Evolutionary conservation across 1,284 basidiomycete species (phyloP), one percentile per base, ranked within the genome.

Genomic region (Singerocomus inundabilis): DNA sequence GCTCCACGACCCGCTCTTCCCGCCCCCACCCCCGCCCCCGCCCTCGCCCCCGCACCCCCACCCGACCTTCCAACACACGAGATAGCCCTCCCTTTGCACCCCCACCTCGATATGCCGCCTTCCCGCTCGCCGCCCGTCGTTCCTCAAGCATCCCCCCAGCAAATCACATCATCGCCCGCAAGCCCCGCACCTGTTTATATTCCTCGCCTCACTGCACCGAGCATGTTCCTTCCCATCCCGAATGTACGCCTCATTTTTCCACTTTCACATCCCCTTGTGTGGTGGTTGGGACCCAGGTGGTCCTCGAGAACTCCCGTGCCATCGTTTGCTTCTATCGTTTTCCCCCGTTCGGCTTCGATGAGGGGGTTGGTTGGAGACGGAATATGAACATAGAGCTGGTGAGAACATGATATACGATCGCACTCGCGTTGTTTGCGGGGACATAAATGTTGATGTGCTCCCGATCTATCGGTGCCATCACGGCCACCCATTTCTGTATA

Each of bases 201-300:
- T 30, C 80, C 81, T 10, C 67, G 63, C 9, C 78, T 90, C 31
- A 75, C 81, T 40, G 66, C 79, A 24, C 80, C 87, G 25, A 83
- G 82, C 35, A 85, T 91, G 82, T 91, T 91, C 64, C 72, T 90
- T 40, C 89, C 88, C 11, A 85, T 91, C 33, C 88, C 88, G 43
- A 88, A 88, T 72, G 88, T 91, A 78, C 77, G 74, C 72, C 67
- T 71, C 53, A 29, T 54, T 67, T 62, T 41, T 46, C 71, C 66
- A 15, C 55, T 78, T 63, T 71, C 68, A 30, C 68, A 72, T 63
- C 61, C 65, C 45, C 70, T 85, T 39, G 75, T 76, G 15, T 84
- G 80, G 80, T 85, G 79, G 80, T 67, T 84, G 62, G 74, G 71
- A 55, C 76, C 73, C 64, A 67, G 69, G 54, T 54, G 60, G 46